Percentiles rank a stretch among this genome's conserved stretches.
Evolutionary conservation across 2,329 filamentous ascomycete species (phyloP).

Genomic region (Fusarium sp.): DNA sequence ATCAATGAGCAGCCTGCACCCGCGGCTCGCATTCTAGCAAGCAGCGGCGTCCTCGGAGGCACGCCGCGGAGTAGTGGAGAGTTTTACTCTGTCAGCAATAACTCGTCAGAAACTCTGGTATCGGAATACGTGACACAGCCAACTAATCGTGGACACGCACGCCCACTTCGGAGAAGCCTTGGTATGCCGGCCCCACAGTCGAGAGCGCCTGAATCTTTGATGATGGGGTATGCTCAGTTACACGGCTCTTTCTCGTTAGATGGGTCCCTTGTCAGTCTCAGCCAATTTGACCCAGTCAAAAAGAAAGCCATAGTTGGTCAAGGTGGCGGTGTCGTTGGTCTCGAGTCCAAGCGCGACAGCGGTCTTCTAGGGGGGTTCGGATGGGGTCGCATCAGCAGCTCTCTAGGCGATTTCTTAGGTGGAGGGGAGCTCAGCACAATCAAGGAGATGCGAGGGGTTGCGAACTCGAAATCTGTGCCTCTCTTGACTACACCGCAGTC

Average conservation of each 20-base stretch:
- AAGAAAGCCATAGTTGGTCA: constrained; percentile 90
- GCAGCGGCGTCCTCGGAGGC: constrained; percentile 74
- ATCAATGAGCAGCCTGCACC: constrained; percentile 68
- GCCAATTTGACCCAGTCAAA: constrained; percentile 94
- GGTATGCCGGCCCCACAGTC: constrained; percentile 55
- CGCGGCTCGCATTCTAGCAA: constrained; percentile 76
- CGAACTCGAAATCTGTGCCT: constrained; percentile 86
- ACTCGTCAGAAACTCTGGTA: constrained; percentile 90
- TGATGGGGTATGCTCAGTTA: constrained; percentile 98
- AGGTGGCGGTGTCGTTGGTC: constrained; percentile 84
- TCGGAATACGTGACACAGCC: constrained; percentile 82
- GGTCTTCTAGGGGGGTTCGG: constrained; percentile 85
- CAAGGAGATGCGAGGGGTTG: constrained; percentile 91
- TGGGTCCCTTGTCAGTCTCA: constrained; percentile 87
- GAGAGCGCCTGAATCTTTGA: constrained; percentile 77
- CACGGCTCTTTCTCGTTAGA: constrained; percentile 93
- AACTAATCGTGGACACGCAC: constrained; percentile 44
- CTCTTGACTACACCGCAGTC: constrained; percentile 95
- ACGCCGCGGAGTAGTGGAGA: constrained; percentile 93
- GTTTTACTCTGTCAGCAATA: constrained; percentile 94
- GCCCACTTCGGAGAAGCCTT: constrained; percentile 58
- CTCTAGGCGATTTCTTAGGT: constrained; percentile 86
- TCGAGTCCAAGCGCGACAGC: constrained; percentile 80
- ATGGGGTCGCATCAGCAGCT: constrained; percentile 89
- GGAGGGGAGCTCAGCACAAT: constrained; percentile 90